Evolutionary conservation across 2,329 filamentous ascomycete genomes (phyloP).

Genomic region (Plenodomus biglobosus): DNA sequence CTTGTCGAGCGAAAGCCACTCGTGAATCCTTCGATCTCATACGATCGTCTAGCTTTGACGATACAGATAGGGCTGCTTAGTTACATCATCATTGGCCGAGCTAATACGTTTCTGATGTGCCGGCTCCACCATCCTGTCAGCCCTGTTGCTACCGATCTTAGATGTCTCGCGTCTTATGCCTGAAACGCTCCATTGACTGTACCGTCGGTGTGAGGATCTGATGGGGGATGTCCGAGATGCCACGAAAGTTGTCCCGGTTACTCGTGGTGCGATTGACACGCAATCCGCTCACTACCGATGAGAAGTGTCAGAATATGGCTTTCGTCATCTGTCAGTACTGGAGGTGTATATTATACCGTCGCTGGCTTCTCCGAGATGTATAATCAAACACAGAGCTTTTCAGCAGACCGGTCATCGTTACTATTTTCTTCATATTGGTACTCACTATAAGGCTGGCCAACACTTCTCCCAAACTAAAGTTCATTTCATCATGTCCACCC

Average conservation of each 20-base stretch:
- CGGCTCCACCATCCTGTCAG: background rate
- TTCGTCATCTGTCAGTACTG: background rate
- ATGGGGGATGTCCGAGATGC: background rate
- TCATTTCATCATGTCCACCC: conserved; percentile 7
- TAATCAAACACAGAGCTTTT: background rate
- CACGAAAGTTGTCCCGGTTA: background rate
- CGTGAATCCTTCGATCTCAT: background rate
- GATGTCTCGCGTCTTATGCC: background rate
- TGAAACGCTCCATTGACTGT: background rate
- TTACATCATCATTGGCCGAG: background rate
- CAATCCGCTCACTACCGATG: background rate
- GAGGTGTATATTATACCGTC: background rate
- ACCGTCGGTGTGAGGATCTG: background rate
- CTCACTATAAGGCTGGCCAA: no score
- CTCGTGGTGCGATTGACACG: background rate
- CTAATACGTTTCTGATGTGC: background rate
- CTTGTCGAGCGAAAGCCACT: background rate
- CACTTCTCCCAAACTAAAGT: background rate
- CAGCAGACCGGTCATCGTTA: background rate
- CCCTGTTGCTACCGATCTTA: background rate
- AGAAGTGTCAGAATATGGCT: background rate
- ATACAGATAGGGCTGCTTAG: background rate
- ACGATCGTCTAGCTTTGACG: background rate
- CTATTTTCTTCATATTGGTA: background rate
- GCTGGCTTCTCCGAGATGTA: background rate